Evolutionary conservation across 129 eudicot species (phyloP).

Genomic region (Pittosporum tobira): DNA sequence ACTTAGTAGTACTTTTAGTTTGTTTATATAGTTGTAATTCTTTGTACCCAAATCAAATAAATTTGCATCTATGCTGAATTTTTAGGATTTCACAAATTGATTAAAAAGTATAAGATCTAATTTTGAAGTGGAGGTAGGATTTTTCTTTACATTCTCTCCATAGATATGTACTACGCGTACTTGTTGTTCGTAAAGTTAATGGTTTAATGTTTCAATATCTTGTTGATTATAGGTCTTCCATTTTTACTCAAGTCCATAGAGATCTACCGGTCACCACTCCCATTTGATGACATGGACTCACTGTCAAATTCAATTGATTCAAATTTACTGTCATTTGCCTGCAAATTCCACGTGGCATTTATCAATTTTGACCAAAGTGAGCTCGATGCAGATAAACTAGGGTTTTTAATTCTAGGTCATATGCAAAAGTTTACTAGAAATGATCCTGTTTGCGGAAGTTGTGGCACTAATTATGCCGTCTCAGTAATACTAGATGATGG

Average conservation of each 20-base stretch:
- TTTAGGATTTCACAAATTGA: no score
- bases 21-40: no score
- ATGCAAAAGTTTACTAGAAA: conserved; percentile 40
- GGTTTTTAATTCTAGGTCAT: conserved; percentile 32
- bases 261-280: conserved; percentile 82
- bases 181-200: neutral
- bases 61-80: no score
- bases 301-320: conserved; percentile 49
- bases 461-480: conserved; percentile 42
- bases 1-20: no score
- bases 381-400: conserved; percentile 32
- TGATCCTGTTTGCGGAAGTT: conserved; percentile 49
- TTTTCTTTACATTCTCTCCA: neutral
- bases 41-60: no score
- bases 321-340: conserved; percentile 47
- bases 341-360: conserved; percentile 55
- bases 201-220: conserved; percentile 1
- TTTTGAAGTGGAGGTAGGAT: no score
- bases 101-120: no score
- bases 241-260: conserved; percentile 79
- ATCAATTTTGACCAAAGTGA: conserved; percentile 32
- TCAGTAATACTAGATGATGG: conserved; percentile 47
- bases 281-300: conserved; percentile 63
- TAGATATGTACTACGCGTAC: neutral
- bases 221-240: conserved; percentile 51